Base-by-base conservation (phyloP, 2,329 filamentous ascomycete genomes). In the Neofusicoccum cordaticola region DNA sequence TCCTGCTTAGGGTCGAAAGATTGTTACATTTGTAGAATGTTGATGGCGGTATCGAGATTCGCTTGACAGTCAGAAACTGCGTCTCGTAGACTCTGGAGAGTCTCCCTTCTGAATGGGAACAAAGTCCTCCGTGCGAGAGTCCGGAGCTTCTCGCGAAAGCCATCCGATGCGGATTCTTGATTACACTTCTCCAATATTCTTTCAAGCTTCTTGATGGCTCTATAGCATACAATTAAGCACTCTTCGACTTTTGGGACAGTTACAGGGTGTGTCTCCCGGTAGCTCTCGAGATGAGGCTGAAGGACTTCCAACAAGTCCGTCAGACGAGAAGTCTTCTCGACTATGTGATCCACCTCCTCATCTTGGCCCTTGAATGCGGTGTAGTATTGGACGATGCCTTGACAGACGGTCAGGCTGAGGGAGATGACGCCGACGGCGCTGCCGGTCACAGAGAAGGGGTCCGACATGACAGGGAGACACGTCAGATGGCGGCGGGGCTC, bases 381-480 rank as follows among this genome's bases (percentile, higher is more conserved):
- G 37, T 66, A 68, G 45, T 66, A 67, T 19, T 60, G 34, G 37
- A 64, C 50, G 11, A 69, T 56, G 31, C 64, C 67, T n/a, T 68
- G 68, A 17, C 63, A 68, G 17, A 67, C 60, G 15, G 66, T 65
- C 13, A 69, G 42, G 2, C 68, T 65, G 34, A 67, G 64, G 4
- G 66, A 67, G 2, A 63, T 58, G n/a, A 69, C 65, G 37, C 66
- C 67, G 35, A 66, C 66, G 4, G 66, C 66, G 27, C 63, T 65
- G 22, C 44, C 47, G 13, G 63, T 22, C 15, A 62, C 48, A 4
- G 53, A 61, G 47, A 65, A 62, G 2, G 64, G 51, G 17, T 67
- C 67, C 34, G 57, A 22, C 22, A 22, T 22, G 22, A 22, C 22
- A 3, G 3, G 22, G 22, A 22, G 22, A 22, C 22, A 22, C 22